phyloP scores from a whole-genome alignment of 352 stramenopile species.

The Phytophthora chlamydospora region DNA sequence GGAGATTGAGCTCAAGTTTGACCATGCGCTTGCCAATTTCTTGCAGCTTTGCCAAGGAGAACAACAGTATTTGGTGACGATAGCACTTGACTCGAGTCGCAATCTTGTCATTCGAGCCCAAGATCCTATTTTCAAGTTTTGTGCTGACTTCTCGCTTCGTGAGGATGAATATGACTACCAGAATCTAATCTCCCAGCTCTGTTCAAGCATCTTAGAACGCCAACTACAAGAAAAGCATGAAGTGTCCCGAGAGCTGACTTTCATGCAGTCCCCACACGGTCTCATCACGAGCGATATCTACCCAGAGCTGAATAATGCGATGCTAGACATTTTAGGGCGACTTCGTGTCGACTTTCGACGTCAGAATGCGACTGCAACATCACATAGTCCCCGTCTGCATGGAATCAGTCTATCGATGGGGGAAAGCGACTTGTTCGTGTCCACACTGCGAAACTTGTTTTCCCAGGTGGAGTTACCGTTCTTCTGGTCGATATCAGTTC shows the following conservation, averaged over 20 bases:
- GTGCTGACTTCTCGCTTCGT: conserved; percentile 53
- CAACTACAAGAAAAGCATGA: conserved; percentile 26
- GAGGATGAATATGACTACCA: conserved; percentile 54
- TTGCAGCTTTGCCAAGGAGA: conserved; percentile 46
- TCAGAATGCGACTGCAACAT: conserved; percentile 1
- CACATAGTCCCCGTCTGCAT: conserved; percentile 12
- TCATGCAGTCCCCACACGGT: conserved; percentile 28
- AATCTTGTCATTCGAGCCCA: conserved; percentile 47
- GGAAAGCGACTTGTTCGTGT: conserved; percentile 57
- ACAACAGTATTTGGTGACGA: conserved; percentile 52
- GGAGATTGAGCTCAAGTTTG: conserved; percentile 55
- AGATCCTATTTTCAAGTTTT: conserved; percentile 66
- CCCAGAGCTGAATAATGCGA: conserved; percentile 40
- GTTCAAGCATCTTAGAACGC: conserved; percentile 1
- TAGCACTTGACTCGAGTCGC: conserved; percentile 34
- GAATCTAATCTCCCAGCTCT: conserved; percentile 35
- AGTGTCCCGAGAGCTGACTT: conserved; percentile 31
- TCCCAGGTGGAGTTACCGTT: conserved; percentile 53
- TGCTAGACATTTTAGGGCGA: conserved; percentile 43
- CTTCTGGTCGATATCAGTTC: conserved; percentile 67
- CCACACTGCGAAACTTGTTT: conserved; percentile 52
- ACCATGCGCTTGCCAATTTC: conserved; percentile 47
- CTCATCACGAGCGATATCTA: conserved; percentile 50
- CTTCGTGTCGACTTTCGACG: conserved; percentile 36
- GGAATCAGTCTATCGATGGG: conserved; percentile 56